These are phyloP conservation scores for Eucalyptus pauciflora DNA, from an alignment of 345 rosid genomes.

Conservation along the genomic window DNA sequence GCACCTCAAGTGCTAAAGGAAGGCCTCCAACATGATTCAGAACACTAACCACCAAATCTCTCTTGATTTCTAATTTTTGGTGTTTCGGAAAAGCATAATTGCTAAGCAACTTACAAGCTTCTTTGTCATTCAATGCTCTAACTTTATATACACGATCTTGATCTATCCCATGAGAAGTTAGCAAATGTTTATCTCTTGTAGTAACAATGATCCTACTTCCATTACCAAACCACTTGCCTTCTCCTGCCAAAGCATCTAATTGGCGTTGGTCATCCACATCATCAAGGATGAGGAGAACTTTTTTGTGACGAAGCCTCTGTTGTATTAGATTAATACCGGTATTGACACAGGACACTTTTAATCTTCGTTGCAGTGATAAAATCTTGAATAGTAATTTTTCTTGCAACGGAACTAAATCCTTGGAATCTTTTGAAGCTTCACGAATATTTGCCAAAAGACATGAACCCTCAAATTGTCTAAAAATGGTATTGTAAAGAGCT, in stretches of 20 bases:
- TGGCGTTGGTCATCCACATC: not conserved
- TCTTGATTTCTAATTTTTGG: not conserved
- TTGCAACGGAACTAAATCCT: not conserved
- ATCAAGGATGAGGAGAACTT: not conserved
- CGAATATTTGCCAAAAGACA: not conserved
- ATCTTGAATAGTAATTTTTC: rapidly evolving
- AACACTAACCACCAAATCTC: not conserved
- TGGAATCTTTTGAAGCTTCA: not conserved
- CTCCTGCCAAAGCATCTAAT: not conserved
- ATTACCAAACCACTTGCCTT: not conserved
- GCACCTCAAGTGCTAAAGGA: not conserved
- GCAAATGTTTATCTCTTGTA: not conserved
- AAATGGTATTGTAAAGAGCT: not conserved
- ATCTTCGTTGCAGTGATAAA: rapidly evolving
- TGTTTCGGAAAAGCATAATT: not conserved
- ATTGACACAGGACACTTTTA: rapidly evolving
- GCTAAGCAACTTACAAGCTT: rapidly evolving
- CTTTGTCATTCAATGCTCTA: rapidly evolving
- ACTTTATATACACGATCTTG: not conserved
- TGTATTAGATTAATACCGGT: not conserved
- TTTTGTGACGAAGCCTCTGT: not conserved
- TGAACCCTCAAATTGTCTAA: not conserved
- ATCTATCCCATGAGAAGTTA: not conserved
- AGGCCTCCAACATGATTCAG: rapidly evolving
- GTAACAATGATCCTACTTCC: not conserved